Base-by-base conservation (phyloP, 805 yeast species). In the Lachancea kluyveri region DNA sequence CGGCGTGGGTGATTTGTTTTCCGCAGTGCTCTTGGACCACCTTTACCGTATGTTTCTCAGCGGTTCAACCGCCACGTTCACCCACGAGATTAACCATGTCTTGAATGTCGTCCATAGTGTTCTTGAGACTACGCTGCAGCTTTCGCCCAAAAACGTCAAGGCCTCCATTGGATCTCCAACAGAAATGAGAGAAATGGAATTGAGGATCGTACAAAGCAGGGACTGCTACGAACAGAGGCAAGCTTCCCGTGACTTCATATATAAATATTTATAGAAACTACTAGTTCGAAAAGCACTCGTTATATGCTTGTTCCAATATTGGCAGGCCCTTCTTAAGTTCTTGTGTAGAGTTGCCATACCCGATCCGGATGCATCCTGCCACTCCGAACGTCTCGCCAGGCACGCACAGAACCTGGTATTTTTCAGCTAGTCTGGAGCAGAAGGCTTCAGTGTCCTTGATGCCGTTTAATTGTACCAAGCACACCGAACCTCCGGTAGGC, bases 1-100 rank as follows among this genome's bases (percentile, higher is more conserved):
- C 0, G 97, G 97, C 2, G 95, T 92, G 0, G 97, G 97, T 5
- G 97, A 88, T 49, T 58, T 88, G 24, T 88, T 90, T 46, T 79
- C 95, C 0, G 90, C 95, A 0, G 55, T 88, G 23, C 54, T 87
- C 19, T 45, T 84, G 5, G 94, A 81, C 54, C 70, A 83, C 43
- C 60, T 78, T 17, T 62, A 57, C 43, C 53, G 52, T 24, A 17
- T 28, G 37, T 25, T 23, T 21, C 18, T 28, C 12, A 18, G 27
- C 20, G n/a, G 29, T 30, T 14, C 43, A 3, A 27, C 31, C 4
- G 36, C 39, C 11, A 34, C 38, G 17, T 41, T 50, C 27, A 48
- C 34, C 5, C 42, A 41, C 19, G 47, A 57, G 19, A 42, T 56
- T 15, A 50, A 52, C 28, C 53, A 56, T 13, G 61, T 57, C 2